Conservation (phyloP, 352 stramenopile genomes). For the Pythium angustatum region DNA sequence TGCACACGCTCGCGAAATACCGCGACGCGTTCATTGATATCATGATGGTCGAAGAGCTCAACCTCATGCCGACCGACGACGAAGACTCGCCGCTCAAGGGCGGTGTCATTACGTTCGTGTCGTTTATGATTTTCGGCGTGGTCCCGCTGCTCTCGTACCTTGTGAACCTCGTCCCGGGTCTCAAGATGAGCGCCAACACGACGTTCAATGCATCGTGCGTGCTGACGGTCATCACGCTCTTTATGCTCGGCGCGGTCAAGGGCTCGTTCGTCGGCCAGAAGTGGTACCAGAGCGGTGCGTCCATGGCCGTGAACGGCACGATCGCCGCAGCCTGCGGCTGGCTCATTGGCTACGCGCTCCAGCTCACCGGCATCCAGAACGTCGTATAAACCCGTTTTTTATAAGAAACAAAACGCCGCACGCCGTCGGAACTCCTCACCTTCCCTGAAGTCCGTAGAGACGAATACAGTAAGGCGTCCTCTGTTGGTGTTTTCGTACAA, state of each 20-base stretch:
- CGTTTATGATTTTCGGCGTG: conserved; percentile 91
- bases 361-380: conserved; percentile 81
- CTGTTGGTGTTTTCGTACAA: conserved; percentile 5
- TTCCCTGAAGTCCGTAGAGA: neutral
- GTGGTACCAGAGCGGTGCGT: conserved; percentile 64
- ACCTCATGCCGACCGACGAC: conserved; percentile 93
- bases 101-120: conserved; percentile 88
- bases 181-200: conserved; percentile 60
- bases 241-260: conserved; percentile 93
- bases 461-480: neutral
- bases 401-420: neutral
- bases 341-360: conserved; percentile 81
- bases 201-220: conserved; percentile 92
- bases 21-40: conserved; percentile 97
- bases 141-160: conserved; percentile 95
- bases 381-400: conserved; percentile 39
- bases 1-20: conserved; percentile 96
- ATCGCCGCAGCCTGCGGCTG: conserved; percentile 73
- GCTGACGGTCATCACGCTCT: conserved; percentile 93
- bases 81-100: conserved; percentile 87
- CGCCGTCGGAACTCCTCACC: neutral
- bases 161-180: conserved; percentile 74
- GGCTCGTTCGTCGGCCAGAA: conserved; percentile 79
- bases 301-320: conserved; percentile 79
- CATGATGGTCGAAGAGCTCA: conserved; percentile 97